phyloP scores from a whole-genome alignment of 1,284 basidiomycete genomes.

The Tranzscheliella williamsii region DNA sequence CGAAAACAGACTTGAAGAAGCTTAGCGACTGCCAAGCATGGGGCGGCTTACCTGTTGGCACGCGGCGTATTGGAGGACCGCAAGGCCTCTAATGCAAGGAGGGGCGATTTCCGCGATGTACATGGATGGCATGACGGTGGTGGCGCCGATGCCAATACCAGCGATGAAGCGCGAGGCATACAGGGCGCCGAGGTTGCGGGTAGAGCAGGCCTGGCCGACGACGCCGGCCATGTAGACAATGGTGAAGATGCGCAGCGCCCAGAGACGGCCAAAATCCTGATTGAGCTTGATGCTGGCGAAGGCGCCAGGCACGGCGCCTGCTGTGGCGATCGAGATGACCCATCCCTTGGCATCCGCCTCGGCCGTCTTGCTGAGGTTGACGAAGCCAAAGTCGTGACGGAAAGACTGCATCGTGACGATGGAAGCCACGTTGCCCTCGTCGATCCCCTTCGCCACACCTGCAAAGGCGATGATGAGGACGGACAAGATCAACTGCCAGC shows the following conservation, averaged over 20 bases:
- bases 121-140: neutral
- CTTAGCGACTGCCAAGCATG: no score
- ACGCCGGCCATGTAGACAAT: constrained; percentile 7
- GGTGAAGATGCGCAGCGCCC: constrained; percentile 2
- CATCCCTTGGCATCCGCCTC: constrained; percentile 5
- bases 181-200: neutral
- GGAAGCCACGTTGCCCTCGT: constrained; percentile 4
- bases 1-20: no score
- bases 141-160: constrained; percentile 1
- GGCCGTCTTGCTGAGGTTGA: neutral
- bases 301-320: constrained; percentile 1
- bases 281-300: constrained; percentile 7
- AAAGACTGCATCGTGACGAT: constrained; percentile 4
- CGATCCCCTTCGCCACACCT: constrained; percentile 2
- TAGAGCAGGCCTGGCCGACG: constrained; percentile 1
- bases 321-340: constrained; percentile 3
- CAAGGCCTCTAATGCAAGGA: constrained; percentile 1
- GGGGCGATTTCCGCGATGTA: constrained; percentile 5
- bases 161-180: constrained; percentile 3
- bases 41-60: no score
- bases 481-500: constrained; percentile 3
- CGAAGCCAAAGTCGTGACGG: constrained; percentile 3
- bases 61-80: no score
- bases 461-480: constrained; percentile 3
- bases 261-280: constrained; percentile 2